phyloP scores from a whole-genome alignment of 2,329 filamentous ascomycete genomes.

The Colletotrichum somersetense region DNA sequence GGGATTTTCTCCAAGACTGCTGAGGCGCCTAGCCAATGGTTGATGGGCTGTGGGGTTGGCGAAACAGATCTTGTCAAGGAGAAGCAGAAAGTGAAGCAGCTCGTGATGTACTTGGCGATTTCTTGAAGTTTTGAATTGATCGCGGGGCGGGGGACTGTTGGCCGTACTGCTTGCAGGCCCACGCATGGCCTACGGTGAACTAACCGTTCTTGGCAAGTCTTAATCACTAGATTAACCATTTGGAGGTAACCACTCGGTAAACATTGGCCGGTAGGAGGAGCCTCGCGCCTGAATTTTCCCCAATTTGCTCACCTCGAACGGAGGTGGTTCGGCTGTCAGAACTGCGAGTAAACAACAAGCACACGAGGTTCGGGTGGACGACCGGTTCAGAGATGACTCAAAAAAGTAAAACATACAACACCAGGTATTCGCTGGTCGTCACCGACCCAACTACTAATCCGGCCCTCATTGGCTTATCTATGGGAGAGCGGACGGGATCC shows the following conservation, averaged over 20 bases:
- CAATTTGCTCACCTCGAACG: not conserved
- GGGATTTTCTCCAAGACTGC: not conserved
- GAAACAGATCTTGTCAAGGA: not conserved
- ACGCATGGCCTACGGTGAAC: not conserved
- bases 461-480: no score
- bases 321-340: not conserved
- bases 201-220: constrained; percentile 11
- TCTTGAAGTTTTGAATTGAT: not conserved
- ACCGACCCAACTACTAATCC: no score
- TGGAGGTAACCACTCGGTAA: not conserved
- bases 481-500: no score
- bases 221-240: no score
- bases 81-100: not conserved
- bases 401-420: no score
- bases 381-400: not conserved
- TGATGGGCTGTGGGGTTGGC: constrained; percentile 1
- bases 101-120: not conserved
- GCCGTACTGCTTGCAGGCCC: not conserved
- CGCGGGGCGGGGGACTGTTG: not conserved
- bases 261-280: not conserved
- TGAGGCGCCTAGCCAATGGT: not conserved
- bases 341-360: not conserved
- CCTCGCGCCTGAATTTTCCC: not conserved
- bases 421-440: no score
- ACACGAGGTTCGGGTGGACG: not conserved